Base-by-base conservation (phyloP, 768 basidiomycete genomes). In the Sporobolomyces pararoseus region DNA sequence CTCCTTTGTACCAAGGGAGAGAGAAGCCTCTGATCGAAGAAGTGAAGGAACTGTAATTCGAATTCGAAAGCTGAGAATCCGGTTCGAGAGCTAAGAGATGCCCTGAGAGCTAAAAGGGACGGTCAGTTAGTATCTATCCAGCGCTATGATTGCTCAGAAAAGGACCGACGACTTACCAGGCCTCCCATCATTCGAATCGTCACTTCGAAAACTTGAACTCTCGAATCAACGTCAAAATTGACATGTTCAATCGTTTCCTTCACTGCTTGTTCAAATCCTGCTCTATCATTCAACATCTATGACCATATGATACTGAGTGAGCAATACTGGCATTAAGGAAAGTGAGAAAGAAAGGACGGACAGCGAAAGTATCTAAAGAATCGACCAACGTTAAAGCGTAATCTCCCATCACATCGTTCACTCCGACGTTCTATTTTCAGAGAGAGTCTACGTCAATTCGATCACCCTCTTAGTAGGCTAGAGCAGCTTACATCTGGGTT, bases 201-300 rank as follows among this genome's bases (percentile, higher is more conserved):
- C 14, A 90, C 90, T 81, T 99, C 95, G 77, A 99, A 99, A 6
- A 98, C 89, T 83, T 99, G 95, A n/a, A 96, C 92, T 79, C 87
- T 91, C 49, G 91, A 91, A 79, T 97, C 88, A 66, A 92, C 88
- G 77, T 97, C 90, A 79, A 96, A 97, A 1, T 87, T 87, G 46
- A 96, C 89, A 84, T 85, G 86, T 62, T 86, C 80, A 59, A 95
- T 88, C 63, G 92, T 85, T 71, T 89, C 86, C 68, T 85, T 85
- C 60, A 98, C 88, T 4, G 91, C 93, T n/a, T 82, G 82, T 75
- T 90, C 88, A 76, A 96, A 97, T 9, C 88, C 89, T 59, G 81
- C 76, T 29, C 84, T 85, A 76, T 94, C 90, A 73, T 86, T 84
- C 39, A 94, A 83, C n/a, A 97, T 69, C 62, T 74, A 25, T 21